A percentile compares a stretch with the other conserved stretches of the same genome.
Conservation (phyloP, 75 land plant species). For the Picea glauca region DNA sequence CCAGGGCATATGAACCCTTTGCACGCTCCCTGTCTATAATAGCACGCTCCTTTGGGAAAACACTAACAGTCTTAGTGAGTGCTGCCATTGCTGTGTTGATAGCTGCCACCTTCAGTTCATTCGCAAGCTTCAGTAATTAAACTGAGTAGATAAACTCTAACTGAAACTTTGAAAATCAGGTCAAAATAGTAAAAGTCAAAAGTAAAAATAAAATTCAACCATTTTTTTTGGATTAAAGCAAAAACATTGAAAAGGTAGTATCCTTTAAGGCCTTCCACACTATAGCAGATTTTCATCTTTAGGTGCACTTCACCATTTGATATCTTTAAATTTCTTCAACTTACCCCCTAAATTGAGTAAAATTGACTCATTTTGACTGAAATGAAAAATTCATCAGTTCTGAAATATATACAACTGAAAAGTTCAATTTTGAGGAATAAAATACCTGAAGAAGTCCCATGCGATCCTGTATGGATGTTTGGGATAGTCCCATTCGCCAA, state of each 20-base stretch:
- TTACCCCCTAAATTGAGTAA: not conserved
- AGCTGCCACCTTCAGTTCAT: slow-evolving; percentile 77
- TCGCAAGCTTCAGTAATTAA: not conserved
- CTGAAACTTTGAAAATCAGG: not conserved
- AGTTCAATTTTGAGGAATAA: not conserved
- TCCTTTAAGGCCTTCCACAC: not conserved
- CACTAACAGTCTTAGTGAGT: slow-evolving; percentile 97
- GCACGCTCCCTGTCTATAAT: slow-evolving; percentile 90
- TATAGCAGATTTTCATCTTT: not conserved
- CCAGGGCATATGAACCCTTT: slow-evolving; percentile 84
- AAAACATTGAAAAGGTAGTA: not conserved
- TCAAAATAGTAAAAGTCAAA: too few species aligned
- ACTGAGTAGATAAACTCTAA: not conserved
- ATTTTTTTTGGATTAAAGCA: not conserved
- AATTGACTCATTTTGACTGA: not conserved
- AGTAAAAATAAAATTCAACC: not conserved
- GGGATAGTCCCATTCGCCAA: slow-evolving; percentile 95
- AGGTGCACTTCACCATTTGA: not conserved
- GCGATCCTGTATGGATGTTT: slow-evolving; percentile 97
- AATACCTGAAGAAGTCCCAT: slow-evolving; percentile 96
- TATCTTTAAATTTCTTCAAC: not conserved
- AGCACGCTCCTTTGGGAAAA: slow-evolving; percentile 96
- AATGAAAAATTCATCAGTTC: not conserved
- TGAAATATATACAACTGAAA: not conserved
- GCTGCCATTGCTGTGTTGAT: slow-evolving; percentile 99